A percentile compares a stretch with the other conserved stretches of the same genome.
Evolutionary conservation across 306 rosid species (phyloP).

Genomic region (Vigna mungo): DNA sequence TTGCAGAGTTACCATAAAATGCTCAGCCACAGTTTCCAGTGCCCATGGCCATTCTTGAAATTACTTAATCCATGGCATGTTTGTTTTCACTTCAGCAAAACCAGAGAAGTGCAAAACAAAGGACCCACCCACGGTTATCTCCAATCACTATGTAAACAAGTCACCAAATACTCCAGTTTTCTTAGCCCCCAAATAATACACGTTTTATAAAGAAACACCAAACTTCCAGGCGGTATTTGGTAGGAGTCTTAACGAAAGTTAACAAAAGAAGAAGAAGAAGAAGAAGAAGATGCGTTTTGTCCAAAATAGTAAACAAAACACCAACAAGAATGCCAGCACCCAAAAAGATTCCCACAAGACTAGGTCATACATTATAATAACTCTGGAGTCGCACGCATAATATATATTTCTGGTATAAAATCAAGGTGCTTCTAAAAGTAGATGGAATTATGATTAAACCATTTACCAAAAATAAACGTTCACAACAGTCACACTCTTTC

Average conservation of each 20-base stretch:
- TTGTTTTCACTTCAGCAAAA: background rate
- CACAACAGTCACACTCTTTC: background rate
- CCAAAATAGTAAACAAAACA: constrained; percentile 25
- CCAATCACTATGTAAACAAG: background rate
- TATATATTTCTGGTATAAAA: background rate
- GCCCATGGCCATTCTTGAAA: background rate
- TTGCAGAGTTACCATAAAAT: no score
- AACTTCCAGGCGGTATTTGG: background rate
- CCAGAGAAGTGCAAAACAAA: background rate
- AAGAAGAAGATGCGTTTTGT: background rate
- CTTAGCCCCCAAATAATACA: background rate
- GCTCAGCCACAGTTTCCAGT: constrained; percentile 15
- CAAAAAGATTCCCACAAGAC: constrained; percentile 12
- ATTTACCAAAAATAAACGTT: background rate
- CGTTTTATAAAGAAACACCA: background rate
- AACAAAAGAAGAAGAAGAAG: no score
- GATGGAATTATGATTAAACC: background rate
- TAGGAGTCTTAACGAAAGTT: background rate
- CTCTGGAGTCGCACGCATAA: background rate
- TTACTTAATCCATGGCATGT: background rate
- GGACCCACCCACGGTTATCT: background rate
- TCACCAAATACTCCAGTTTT: background rate
- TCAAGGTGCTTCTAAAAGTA: constrained; percentile 21
- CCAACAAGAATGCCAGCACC: constrained; percentile 21
- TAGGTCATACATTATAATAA: constrained; percentile 1